Conservation (phyloP, 345 rosid species). For the sweet orange (Citrus sinensis) region DNA sequence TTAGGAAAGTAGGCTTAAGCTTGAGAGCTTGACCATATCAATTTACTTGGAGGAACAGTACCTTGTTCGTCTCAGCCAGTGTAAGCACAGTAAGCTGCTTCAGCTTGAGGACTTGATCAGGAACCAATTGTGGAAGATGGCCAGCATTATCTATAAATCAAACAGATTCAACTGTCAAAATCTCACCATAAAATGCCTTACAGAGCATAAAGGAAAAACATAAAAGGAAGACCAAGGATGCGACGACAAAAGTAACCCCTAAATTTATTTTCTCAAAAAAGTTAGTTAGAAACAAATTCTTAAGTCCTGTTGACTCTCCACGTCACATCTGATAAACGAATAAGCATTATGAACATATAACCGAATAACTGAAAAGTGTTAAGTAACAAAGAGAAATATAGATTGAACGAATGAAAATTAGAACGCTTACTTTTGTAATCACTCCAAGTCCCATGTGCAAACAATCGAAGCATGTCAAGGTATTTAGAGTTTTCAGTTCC, state of each 20-base stretch:
- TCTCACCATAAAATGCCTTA: not conserved
- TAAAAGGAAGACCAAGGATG: not conserved
- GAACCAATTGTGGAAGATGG: constrained; percentile 55
- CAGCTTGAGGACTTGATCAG: constrained; percentile 83
- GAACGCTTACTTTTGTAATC: constrained; percentile 74
- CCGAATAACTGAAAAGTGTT: not conserved
- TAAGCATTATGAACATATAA: not conserved
- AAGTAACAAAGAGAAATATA: not conserved
- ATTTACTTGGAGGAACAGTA: constrained; percentile 12
- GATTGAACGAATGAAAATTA: not conserved
- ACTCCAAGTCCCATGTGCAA: constrained; percentile 92
- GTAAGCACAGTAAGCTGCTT: constrained; percentile 96
- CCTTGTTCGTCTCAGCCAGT: constrained; percentile 90
- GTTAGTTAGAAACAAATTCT: not conserved
- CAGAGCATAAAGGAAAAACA: not conserved
- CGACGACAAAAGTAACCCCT: not conserved
- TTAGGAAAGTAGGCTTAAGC: not conserved
- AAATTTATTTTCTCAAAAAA: not conserved
- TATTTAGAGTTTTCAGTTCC: constrained; percentile 57
- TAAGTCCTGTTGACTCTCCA: not conserved
- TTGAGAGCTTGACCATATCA: not conserved
- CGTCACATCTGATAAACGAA: not conserved
- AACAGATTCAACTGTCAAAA: constrained; percentile 9
- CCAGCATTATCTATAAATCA: constrained; percentile 50
- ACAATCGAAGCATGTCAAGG: constrained; percentile 67